Percentiles rank a stretch among this genome's conserved stretches.
Conservation (phyloP, 2,329 filamentous ascomycete genomes). For the Diaporthe ilicicola region DNA sequence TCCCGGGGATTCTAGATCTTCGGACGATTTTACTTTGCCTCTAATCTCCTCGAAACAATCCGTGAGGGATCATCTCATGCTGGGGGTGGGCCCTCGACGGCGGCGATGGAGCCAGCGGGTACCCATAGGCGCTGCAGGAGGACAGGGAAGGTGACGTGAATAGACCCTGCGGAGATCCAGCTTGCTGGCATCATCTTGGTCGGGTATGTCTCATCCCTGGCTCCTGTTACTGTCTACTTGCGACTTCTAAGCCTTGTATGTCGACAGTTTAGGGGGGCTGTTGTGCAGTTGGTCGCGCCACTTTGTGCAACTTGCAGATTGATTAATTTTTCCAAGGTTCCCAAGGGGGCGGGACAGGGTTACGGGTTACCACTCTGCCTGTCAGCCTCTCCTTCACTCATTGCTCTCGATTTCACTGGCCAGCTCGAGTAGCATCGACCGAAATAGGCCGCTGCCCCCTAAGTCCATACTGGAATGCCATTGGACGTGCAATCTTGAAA, state of each 20-base stretch:
- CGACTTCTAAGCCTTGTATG: background rate
- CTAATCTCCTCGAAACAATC: conserved; percentile 33
- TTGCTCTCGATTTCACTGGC: background rate
- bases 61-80: conserved; percentile 8
- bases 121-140: conserved; percentile 2
- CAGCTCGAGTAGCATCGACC: background rate
- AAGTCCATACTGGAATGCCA: background rate
- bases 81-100: conserved; percentile 23
- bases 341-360: background rate
- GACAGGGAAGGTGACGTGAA: background rate
- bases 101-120: conserved; percentile 17
- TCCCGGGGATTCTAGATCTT: background rate
- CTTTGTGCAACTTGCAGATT: background rate
- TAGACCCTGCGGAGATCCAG: conserved; percentile 9
- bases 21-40: background rate
- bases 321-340: background rate
- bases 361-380: no score
- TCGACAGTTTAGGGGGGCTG: background rate
- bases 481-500: background rate
- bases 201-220: background rate
- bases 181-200: background rate
- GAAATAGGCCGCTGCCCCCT: no score
- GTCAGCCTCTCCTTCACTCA: no score
- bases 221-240: background rate
- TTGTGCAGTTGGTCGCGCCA: background rate